A percentile compares a stretch with the other conserved stretches of the same genome.
phyloP scores from a whole-genome alignment of 345 rosid genomes.

The Conringia planisiliqua region DNA sequence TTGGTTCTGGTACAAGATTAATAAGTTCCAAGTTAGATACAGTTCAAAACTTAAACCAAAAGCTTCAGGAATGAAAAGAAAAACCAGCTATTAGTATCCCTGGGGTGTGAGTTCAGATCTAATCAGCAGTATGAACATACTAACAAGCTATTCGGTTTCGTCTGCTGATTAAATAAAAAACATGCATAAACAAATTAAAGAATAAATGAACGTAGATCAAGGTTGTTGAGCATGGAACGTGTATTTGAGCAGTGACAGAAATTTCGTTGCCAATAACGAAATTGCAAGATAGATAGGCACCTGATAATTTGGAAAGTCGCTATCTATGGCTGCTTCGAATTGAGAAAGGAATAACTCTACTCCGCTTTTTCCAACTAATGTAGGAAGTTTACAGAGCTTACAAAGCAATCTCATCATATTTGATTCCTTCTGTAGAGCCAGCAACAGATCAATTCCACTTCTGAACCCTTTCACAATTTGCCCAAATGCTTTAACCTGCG shows the following conservation, averaged over 20 bases:
- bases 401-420: constrained; percentile 39
- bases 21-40: constrained; percentile 8
- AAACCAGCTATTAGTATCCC: neutral
- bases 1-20: constrained; percentile 57
- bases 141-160: neutral
- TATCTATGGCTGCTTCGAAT: constrained; percentile 87
- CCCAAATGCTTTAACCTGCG: constrained; percentile 80
- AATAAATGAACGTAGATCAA: neutral
- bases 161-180: neutral
- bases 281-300: constrained; percentile 41
- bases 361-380: constrained; percentile 52
- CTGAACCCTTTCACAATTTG: constrained; percentile 83
- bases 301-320: constrained; percentile 94
- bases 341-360: constrained; percentile 63
- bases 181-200: neutral
- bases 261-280: neutral
- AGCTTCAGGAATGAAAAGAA: neutral
- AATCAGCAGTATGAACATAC: neutral
- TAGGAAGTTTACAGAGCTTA: constrained; percentile 58
- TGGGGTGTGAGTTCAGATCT: neutral
- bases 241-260: neutral
- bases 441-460: constrained; percentile 66
- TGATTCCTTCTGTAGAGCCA: constrained; percentile 50
- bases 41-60: constrained; percentile 7
- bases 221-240: neutral